These are phyloP conservation scores for Carpinus fangiana DNA, from an alignment of 306 rosid genomes.

Conservation along the genomic window DNA sequence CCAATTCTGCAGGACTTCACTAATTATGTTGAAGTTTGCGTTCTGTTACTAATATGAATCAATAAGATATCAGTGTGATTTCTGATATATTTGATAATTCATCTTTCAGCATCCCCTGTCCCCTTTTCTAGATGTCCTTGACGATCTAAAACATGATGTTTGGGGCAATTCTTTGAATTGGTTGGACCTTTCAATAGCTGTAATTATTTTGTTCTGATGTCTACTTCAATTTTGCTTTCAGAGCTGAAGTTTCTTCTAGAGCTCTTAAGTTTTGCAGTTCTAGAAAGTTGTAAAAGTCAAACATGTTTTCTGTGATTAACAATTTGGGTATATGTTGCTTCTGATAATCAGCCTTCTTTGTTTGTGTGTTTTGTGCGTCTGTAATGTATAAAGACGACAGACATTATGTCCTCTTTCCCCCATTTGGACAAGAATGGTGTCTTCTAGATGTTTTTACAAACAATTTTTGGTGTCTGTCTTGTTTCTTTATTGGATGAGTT, in stretches of 20 bases:
- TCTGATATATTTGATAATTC: background rate
- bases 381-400: background rate
- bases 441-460: background rate
- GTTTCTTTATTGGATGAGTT: background rate
- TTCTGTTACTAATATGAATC: background rate
- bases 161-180: background rate
- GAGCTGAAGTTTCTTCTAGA: background rate
- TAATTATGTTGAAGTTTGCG: background rate
- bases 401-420: background rate
- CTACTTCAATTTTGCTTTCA: background rate
- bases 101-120: conserved; percentile 1
- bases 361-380: background rate
- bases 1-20: background rate
- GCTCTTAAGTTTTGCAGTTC: background rate
- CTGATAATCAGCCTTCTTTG: background rate
- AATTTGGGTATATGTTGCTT: background rate
- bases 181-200: background rate
- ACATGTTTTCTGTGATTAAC: background rate
- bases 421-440: background rate
- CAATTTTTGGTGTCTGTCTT: too few relatives aligned
- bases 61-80: background rate
- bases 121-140: background rate
- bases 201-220: background rate
- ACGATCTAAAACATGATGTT: background rate
- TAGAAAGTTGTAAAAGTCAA: background rate